These are phyloP conservation scores for Eucalyptus victrix DNA, from an alignment of 345 rosid species.

Conservation along the genomic window DNA sequence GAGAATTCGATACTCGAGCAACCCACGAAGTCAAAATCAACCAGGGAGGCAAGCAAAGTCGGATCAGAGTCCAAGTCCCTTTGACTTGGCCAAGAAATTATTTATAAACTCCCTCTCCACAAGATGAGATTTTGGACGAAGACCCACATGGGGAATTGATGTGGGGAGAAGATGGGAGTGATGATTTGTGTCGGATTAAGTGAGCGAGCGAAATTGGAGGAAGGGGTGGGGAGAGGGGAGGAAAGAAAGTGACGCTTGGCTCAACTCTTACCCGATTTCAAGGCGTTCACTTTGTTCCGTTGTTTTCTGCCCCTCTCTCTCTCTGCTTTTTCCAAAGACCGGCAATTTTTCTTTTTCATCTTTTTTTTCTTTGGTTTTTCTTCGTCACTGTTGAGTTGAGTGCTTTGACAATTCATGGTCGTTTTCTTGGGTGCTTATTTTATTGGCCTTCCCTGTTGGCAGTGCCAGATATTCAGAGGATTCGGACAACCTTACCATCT, in stretches of 20 bases:
- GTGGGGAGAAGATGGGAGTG: neutral
- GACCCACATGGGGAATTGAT: neutral
- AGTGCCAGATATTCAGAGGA: neutral
- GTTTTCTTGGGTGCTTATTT: neutral
- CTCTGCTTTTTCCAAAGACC: neutral
- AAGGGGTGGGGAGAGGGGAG: neutral
- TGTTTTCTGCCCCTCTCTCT: neutral
- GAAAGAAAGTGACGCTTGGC: neutral
- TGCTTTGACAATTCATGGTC: neutral
- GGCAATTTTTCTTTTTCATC: neutral
- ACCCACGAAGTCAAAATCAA: neutral
- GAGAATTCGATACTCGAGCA: neutral
- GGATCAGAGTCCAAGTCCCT: neutral
- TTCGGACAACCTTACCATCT: neutral
- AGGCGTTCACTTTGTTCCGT: neutral
- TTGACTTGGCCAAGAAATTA: neutral
- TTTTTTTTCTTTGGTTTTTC: neutral
- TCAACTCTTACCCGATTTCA: neutral
- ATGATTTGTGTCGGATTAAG: neutral
- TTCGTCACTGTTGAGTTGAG: neutral
- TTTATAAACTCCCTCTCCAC: neutral
- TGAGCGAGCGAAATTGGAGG: neutral
- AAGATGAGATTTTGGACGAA: neutral
- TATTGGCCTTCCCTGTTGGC: neutral
- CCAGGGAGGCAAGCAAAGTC: neutral